Conservation (phyloP, 331 rosid genomes). For the Malus hybrid region DNA sequence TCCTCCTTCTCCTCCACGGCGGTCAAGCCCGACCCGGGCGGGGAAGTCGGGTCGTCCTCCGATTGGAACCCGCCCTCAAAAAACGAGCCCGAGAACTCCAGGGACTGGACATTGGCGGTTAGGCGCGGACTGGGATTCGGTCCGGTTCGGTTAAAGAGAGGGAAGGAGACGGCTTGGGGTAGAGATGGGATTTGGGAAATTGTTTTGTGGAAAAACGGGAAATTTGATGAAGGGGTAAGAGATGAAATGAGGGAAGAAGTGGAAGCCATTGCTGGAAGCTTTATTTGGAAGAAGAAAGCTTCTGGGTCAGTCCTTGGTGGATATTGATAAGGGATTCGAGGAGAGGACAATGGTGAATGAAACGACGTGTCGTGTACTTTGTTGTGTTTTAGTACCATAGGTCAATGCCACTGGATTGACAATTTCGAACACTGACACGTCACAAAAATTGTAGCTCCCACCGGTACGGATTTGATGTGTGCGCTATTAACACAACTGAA, state of each 20-base stretch:
- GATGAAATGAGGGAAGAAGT: conserved; percentile 38
- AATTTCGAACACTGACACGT: too few relatives aligned
- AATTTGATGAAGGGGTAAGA: conserved; percentile 25
- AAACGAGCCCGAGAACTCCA: conserved; percentile 60
- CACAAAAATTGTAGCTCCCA: too few relatives aligned
- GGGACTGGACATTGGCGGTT: conserved; percentile 28
- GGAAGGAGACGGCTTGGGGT: conserved; percentile 6
- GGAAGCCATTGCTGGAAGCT: conserved; percentile 53
- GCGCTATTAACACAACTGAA: too few relatives aligned
- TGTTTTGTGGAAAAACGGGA: conserved; percentile 11
- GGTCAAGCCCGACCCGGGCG: conserved; percentile 32
- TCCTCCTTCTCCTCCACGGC: conserved; percentile 76
- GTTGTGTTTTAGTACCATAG: neutral
- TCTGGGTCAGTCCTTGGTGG: neutral
- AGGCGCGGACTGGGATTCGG: neutral
- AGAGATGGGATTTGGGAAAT: conserved; percentile 11
- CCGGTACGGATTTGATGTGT: too few relatives aligned
- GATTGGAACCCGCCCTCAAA: conserved; percentile 55
- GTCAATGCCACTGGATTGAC: too few relatives aligned
- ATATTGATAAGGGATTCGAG: neutral
- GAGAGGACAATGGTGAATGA: neutral
- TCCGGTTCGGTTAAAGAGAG: neutral
- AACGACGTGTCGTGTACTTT: neutral
- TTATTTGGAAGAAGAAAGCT: neutral
- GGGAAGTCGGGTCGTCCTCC: conserved; percentile 40